phyloP scores from a whole-genome alignment of 2,329 filamentous ascomycete species.

The Sarocladium brachiariae region DNA sequence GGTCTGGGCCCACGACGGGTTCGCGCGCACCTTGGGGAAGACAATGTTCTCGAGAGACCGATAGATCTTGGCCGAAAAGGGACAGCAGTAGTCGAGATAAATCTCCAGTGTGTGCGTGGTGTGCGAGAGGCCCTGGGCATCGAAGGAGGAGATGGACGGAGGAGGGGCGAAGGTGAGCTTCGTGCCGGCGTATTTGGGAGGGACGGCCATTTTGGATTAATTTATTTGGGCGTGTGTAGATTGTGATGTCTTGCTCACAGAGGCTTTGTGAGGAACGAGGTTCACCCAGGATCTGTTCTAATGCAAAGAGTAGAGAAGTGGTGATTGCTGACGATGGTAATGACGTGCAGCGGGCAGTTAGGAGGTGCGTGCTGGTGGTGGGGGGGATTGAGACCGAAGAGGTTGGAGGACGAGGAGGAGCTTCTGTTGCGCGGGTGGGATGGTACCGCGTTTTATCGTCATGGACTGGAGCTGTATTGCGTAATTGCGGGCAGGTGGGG shows the following conservation, averaged over 20 bases:
- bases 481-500: too few relatives aligned
- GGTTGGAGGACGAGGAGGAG: too few relatives aligned
- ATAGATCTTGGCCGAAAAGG: constrained; percentile 64
- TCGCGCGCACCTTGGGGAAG: constrained; percentile 54
- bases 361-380: too few relatives aligned
- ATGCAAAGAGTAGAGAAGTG: too few relatives aligned
- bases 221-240: not conserved
- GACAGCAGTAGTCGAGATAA: constrained; percentile 88
- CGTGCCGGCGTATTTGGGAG: constrained; percentile 70
- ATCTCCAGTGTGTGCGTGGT: constrained; percentile 55
- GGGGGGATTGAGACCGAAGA: too few relatives aligned
- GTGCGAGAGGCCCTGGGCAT: constrained; percentile 24
- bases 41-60: constrained; percentile 64
- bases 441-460: too few relatives aligned
- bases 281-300: too few relatives aligned
- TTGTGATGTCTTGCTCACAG: not conserved
- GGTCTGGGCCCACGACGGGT: constrained; percentile 47
- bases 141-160: constrained; percentile 20
- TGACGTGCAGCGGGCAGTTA: too few relatives aligned
- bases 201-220: constrained; percentile 57
- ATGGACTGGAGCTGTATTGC: too few relatives aligned
- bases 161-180: constrained; percentile 47
- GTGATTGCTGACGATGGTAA: too few relatives aligned
- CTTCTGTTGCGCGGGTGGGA: too few relatives aligned
- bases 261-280: too few relatives aligned